Evolutionary conservation across 345 rosid genomes (phyloP).

Genomic region (Bruguiera parviflora): DNA sequence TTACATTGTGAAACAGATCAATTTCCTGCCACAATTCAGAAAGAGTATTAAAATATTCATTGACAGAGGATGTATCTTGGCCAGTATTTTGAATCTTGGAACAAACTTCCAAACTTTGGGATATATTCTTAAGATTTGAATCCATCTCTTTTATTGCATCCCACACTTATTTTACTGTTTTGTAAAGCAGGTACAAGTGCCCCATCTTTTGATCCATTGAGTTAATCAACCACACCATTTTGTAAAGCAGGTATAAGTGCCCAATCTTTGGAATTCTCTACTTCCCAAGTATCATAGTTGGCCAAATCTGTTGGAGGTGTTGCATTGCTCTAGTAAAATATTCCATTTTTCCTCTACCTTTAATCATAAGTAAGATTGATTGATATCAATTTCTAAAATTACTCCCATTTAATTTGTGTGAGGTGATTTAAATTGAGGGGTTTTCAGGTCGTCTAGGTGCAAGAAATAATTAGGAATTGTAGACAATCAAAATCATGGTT

Average conservation of each 20-base stretch:
- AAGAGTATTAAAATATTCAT: too few relatives aligned
- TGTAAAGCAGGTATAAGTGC: neutral
- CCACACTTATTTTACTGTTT: neutral
- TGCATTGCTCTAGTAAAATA: neutral
- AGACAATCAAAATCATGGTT: too few relatives aligned
- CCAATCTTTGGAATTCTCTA: neutral
- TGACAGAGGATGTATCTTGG: too few relatives aligned
- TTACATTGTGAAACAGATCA: neutral
- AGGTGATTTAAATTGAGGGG: neutral
- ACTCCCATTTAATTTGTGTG: neutral
- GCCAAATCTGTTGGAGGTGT: neutral
- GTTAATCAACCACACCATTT: too few relatives aligned
- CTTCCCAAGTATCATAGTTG: neutral
- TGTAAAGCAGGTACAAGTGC: neutral
- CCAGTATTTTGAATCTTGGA: too few relatives aligned
- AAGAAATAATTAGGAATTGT: too few relatives aligned
- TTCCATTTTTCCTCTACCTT: too few relatives aligned
- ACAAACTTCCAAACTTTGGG: too few relatives aligned
- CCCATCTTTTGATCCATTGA: neutral
- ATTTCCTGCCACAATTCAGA: neutral
- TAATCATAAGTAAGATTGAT: neutral
- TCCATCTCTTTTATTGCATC: neutral
- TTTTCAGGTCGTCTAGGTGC: too few relatives aligned
- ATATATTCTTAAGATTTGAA: neutral
- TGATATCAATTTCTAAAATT: neutral